A percentile compares a stretch with the other conserved stretches of the same genome.
phyloP scores from a whole-genome alignment of 83 land plant species.

The Diphasiastrum complanatum region DNA sequence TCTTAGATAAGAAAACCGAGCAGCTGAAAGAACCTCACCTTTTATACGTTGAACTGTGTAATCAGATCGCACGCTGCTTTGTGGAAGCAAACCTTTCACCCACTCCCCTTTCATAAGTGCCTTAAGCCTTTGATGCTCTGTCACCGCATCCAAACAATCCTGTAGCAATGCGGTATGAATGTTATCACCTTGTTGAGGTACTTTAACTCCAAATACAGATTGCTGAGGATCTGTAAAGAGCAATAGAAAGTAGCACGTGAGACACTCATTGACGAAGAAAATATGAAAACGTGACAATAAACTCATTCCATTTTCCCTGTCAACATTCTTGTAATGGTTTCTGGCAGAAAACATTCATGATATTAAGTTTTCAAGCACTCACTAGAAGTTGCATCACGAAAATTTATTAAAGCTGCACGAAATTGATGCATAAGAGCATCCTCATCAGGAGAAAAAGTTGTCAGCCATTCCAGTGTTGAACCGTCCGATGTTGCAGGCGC shows the following conservation, averaged over 20 bases:
- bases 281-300: not conserved
- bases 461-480: slow-evolving; percentile 71
- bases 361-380: slow-evolving; percentile 16
- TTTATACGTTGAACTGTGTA: slow-evolving; percentile 74
- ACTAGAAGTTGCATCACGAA: slow-evolving; percentile 70
- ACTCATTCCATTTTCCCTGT: not conserved
- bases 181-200: slow-evolving; percentile 40
- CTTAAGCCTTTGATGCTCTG: slow-evolving; percentile 89
- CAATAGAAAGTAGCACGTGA: not conserved
- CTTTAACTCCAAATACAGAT: slow-evolving; percentile 41
- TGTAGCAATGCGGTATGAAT: slow-evolving; percentile 64
- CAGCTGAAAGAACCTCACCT: slow-evolving; percentile 36
- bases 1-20: not conserved
- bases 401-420: slow-evolving; percentile 65
- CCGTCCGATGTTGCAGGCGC: slow-evolving; percentile 30
- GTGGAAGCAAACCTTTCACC: slow-evolving; percentile 87
- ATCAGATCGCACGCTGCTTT: slow-evolving; percentile 75
- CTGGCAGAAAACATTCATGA: not conserved
- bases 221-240: slow-evolving; percentile 47
- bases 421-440: slow-evolving; percentile 87
- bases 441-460: slow-evolving; percentile 66
- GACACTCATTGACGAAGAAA: not conserved
- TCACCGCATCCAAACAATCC: slow-evolving; percentile 86
- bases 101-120: slow-evolving; percentile 94
- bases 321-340: not conserved